These are phyloP conservation scores for Paraurostyla sp. DNA, from an alignment of 73 alveolate genomes.

Conservation along the genomic window DNA sequence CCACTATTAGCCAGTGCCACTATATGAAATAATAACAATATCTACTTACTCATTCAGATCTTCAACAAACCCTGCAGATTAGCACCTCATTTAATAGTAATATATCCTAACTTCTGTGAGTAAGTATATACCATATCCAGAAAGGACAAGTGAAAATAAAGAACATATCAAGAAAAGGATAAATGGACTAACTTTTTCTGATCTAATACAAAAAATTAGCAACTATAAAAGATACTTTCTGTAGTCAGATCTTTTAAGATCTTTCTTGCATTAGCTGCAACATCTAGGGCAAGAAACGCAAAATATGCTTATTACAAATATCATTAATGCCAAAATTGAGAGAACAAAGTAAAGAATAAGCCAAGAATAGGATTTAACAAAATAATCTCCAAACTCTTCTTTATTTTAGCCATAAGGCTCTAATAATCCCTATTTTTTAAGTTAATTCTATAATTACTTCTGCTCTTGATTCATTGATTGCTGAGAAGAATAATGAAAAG, in stretches of 20 bases:
- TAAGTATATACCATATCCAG: constrained; percentile 30
- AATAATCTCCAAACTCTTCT: constrained; percentile 11
- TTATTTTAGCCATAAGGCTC: neutral
- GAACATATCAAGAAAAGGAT: constrained; percentile 16
- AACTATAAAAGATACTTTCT: neutral
- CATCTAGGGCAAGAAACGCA: constrained; percentile 37
- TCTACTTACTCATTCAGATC: constrained; percentile 12
- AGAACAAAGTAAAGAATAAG: neutral
- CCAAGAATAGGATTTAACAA: constrained; percentile 1
- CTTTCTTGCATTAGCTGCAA: constrained; percentile 40
- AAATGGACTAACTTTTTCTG: constrained; percentile 42
- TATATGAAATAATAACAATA: neutral
- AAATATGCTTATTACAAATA: neutral
- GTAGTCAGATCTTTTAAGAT: constrained; percentile 51
- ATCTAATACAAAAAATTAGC: neutral
- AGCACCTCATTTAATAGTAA: constrained; percentile 9
- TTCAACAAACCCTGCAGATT: constrained; percentile 13
- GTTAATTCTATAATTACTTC: neutral
- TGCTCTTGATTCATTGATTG: neutral
- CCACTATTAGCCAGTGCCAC: constrained; percentile 21
- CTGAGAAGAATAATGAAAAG: constrained; percentile 8
- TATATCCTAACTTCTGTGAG: neutral
- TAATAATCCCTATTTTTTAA: neutral
- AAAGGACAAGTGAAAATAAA: neutral
- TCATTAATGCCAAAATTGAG: neutral